Conservation (phyloP, 164 flowering plant species). For the Nymphaea colorata region DNA sequence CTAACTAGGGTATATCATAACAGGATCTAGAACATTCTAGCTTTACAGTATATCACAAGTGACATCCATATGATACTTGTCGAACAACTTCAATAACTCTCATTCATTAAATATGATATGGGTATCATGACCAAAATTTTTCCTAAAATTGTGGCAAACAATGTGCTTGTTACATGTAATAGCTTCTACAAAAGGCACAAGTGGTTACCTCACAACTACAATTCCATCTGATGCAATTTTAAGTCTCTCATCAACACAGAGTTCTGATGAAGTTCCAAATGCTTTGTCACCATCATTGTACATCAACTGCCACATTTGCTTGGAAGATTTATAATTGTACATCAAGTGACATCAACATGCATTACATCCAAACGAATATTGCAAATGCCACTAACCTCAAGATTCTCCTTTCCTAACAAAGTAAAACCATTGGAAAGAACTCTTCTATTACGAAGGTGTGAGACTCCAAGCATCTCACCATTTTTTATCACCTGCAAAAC, state of each 20-base stretch:
- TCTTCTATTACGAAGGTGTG: slow-evolving; percentile 89
- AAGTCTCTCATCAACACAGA: slow-evolving; percentile 84
- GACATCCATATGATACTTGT: no score
- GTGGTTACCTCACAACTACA: slow-evolving; percentile 69
- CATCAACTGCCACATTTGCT: slow-evolving; percentile 55
- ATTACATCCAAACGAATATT: background rate
- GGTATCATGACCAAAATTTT: no score
- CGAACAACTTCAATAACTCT: no score
- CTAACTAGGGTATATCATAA: no score
- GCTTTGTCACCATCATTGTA: slow-evolving; percentile 98
- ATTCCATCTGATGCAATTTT: slow-evolving; percentile 93
- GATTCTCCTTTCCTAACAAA: slow-evolving; percentile 75
- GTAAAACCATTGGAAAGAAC: slow-evolving; percentile 89
- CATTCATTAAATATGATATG: no score
- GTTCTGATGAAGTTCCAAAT: slow-evolving; percentile 89
- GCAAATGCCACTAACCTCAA: slow-evolving; percentile 52
- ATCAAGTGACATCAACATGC: background rate
- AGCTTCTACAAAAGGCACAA: no score
- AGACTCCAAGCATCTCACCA: slow-evolving; percentile 99
- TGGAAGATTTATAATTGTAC: no score
- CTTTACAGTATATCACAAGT: no score
- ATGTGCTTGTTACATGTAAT: no score
- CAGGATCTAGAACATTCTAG: no score
- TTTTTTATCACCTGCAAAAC: slow-evolving; percentile 83
- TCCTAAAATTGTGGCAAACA: no score